A percentile compares a stretch with the other conserved stretches of the same genome.
phyloP scores from a whole-genome alignment of 139 green algal genomes.

The Chlorella vulgaris region DNA sequence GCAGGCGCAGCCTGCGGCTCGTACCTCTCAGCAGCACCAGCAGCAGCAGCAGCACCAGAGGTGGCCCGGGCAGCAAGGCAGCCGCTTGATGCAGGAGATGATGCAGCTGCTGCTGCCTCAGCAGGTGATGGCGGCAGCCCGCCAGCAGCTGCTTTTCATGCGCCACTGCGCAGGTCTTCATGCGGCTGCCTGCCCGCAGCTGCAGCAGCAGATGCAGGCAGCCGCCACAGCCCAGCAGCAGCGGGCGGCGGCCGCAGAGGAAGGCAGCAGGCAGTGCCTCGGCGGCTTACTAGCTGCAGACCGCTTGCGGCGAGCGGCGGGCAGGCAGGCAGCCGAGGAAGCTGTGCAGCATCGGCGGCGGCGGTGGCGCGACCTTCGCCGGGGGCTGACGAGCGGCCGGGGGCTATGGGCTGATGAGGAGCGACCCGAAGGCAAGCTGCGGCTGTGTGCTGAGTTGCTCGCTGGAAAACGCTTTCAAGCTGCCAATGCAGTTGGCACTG shows the following conservation, averaged over 20 bases:
- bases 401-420: slow-evolving; percentile 51
- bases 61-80: too few relatives aligned
- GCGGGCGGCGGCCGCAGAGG: not conserved
- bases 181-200: not conserved
- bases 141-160: slow-evolving; percentile 32
- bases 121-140: slow-evolving; percentile 3
- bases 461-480: too few relatives aligned
- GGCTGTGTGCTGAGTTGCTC: not conserved
- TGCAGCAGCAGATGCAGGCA: not conserved
- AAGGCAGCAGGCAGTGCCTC: not conserved
- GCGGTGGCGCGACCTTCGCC: slow-evolving; percentile 43
- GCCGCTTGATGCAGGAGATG: not conserved
- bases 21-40: not conserved
- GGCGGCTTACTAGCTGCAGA: not conserved
- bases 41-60: not conserved
- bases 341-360: slow-evolving; percentile 11
- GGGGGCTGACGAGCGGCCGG: slow-evolving; percentile 37
- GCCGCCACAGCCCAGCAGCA: not conserved
- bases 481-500: too few relatives aligned
- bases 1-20: not conserved
- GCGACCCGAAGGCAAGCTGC: not conserved
- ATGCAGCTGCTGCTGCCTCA: not conserved
- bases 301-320: slow-evolving; percentile 3
- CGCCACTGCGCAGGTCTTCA: slow-evolving; percentile 7
- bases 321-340: slow-evolving; percentile 38